A percentile compares a stretch with the other conserved stretches of the same genome.
These are phyloP conservation scores for Rheum nobile DNA, from an alignment of 148 eudicot species.

Conservation along the genomic window DNA sequence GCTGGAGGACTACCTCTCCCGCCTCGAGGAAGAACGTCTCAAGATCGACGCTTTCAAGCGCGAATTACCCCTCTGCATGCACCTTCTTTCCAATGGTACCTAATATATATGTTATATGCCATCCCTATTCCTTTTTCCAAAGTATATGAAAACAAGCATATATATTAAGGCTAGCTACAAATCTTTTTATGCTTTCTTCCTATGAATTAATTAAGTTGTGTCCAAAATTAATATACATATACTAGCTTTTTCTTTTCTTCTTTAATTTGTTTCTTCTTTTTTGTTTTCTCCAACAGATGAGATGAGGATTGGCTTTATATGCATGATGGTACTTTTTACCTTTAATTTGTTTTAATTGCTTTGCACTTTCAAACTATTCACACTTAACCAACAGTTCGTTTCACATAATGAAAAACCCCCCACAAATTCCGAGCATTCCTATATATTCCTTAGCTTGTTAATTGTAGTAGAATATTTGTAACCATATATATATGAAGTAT, in stretches of 20 bases:
- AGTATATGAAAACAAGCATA: too few species aligned
- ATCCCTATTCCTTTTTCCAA: too few species aligned
- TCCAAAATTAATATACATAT: too few species aligned
- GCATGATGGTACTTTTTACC: conserved; percentile 7
- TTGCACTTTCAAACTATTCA: conserved; percentile 1
- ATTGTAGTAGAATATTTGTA: too few species aligned
- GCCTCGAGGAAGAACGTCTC: conserved; percentile 83
- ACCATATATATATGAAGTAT: neutral
- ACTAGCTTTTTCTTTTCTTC: conserved; percentile 11
- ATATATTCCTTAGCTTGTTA: too few species aligned
- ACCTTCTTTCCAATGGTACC: conserved; percentile 87
- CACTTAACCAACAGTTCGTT: neutral
- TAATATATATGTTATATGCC: too few species aligned
- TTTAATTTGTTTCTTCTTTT: neutral
- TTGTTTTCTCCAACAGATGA: conserved; percentile 14
- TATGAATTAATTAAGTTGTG: conserved; percentile 7
- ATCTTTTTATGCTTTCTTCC: conserved; percentile 16
- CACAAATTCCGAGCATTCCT: neutral
- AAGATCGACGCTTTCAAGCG: conserved; percentile 98
- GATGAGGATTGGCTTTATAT: conserved; percentile 15
- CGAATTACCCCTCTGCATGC: conserved; percentile 94
- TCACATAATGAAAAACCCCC: neutral
- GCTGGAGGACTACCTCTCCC: conserved; percentile 64
- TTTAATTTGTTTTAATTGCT: neutral
- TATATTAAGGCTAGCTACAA: too few species aligned